phyloP scores from a whole-genome alignment of 495 filamentous ascomycete species.

The Paragyromitra xinjiangensis region DNA sequence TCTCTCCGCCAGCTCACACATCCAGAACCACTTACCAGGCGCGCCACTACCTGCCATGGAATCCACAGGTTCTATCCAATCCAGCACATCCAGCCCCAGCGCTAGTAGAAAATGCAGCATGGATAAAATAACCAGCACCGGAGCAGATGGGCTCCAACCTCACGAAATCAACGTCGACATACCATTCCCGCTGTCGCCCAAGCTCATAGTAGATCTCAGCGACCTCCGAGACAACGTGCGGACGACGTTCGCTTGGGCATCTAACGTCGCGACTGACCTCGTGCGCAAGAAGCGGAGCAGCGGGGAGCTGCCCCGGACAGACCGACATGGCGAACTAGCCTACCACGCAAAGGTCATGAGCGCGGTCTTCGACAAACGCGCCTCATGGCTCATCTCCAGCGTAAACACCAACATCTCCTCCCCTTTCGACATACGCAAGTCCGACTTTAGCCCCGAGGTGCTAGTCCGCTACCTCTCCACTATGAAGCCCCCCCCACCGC shows the following conservation, averaged over 20 bases:
- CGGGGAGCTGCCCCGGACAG: neutral
- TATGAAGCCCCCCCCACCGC: neutral
- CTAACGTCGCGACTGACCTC: neutral
- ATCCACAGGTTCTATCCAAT: neutral
- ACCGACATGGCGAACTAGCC: neutral
- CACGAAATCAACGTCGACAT: conserved; percentile 3
- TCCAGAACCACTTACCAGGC: too few species aligned
- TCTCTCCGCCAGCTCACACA: neutral
- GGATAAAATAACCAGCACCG: neutral
- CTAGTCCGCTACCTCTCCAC: neutral
- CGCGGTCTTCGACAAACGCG: conserved; percentile 1
- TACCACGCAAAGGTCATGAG: conserved; percentile 6
- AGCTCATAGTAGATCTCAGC: neutral
- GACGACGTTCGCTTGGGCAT: neutral
- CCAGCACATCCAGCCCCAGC: neutral
- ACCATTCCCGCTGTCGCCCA: neutral
- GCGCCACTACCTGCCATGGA: neutral
- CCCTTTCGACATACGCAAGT: conserved; percentile 2
- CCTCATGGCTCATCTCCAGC: neutral
- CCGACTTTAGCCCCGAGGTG: neutral
- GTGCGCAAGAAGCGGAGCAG: conserved; percentile 1
- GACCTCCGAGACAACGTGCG: neutral
- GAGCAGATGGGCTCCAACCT: neutral
- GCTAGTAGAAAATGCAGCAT: neutral
- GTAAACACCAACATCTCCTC: neutral